These are phyloP conservation scores for Berberis thunbergii DNA, from an alignment of 164 flowering plant species.

Conservation along the genomic window DNA sequence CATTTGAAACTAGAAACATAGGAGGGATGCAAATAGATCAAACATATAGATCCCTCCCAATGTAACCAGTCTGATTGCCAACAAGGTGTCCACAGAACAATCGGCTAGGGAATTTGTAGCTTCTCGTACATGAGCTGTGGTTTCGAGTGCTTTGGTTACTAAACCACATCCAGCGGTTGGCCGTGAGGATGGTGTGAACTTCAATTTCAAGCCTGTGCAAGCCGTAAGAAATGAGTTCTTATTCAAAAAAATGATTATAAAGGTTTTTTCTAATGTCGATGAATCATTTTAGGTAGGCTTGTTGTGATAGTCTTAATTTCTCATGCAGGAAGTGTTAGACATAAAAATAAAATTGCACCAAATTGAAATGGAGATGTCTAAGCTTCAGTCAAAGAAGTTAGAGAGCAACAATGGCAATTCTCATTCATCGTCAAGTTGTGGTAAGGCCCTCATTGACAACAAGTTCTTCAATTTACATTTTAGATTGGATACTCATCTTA, in stretches of 20 bases:
- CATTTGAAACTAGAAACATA: constrained; percentile 7
- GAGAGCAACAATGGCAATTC: constrained; percentile 15
- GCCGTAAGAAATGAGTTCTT: constrained; percentile 15
- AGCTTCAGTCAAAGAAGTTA: constrained; percentile 21
- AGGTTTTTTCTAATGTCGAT: not conserved
- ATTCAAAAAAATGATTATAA: not conserved
- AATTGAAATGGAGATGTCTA: constrained; percentile 25
- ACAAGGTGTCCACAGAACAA: constrained; percentile 1
- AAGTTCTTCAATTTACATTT: not conserved
- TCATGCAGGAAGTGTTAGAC: constrained; percentile 27
- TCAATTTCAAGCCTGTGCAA: constrained; percentile 16
- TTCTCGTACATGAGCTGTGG: constrained; percentile 1
- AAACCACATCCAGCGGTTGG: constrained; percentile 6
- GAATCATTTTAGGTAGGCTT: not conserved
- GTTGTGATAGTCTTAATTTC: not conserved
- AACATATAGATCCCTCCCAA: not conserved
- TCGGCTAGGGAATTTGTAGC: constrained; percentile 5
- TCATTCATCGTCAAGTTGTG: constrained; percentile 4
- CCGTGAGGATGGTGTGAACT: constrained; percentile 6
- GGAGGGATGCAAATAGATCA: constrained; percentile 1
- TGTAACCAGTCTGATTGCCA: constrained; percentile 1
- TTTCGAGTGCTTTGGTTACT: constrained; percentile 7
- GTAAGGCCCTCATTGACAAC: constrained; percentile 7
- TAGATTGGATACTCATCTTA: not conserved
- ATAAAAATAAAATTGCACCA: constrained; percentile 25